Evolutionary conservation across 2,329 filamentous ascomycete species (phyloP).

Genomic region (Cercospora sp.): DNA sequence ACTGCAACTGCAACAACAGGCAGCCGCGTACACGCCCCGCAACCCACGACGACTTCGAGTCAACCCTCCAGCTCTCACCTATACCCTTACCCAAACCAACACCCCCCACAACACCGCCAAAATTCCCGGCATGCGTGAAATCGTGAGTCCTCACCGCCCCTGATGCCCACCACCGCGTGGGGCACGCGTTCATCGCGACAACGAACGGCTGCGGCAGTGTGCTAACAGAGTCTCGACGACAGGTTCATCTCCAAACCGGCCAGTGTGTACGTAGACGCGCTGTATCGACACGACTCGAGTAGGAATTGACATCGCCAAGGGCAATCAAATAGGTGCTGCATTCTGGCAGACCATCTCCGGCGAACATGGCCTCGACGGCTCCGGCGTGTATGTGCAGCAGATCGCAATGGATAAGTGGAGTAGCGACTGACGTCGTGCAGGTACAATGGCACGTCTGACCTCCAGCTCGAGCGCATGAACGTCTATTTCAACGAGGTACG

Average conservation of each 20-base stretch:
- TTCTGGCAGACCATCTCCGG: slow-evolving; percentile 75
- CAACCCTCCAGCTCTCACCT: not conserved
- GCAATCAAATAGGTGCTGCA: slow-evolving; percentile 99
- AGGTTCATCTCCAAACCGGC: slow-evolving; percentile 99
- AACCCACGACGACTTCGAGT: slow-evolving; percentile 20
- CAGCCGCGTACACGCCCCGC: slow-evolving; percentile 4
- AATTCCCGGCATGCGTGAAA: slow-evolving; percentile 64
- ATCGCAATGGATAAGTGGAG: not conserved
- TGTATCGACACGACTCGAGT: slow-evolving; percentile 26
- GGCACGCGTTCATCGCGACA: slow-evolving; percentile 46
- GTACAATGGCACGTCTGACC: slow-evolving; percentile 97
- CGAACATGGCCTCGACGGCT: slow-evolving; percentile 92
- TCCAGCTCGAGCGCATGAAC: slow-evolving; percentile 99
- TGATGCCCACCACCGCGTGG: slow-evolving; percentile 39
- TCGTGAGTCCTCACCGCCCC: slow-evolving; percentile 55
- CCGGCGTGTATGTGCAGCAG: slow-evolving; percentile 74
- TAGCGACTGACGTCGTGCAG: slow-evolving; percentile 50
- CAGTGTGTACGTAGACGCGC: slow-evolving; percentile 77
- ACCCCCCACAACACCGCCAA: slow-evolving; percentile 28
- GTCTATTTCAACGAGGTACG: slow-evolving; percentile 96
- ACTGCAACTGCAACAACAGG: slow-evolving; percentile 13
- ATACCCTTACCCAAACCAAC: slow-evolving; percentile 27
- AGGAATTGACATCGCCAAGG: slow-evolving; percentile 54
- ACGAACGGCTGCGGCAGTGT: slow-evolving; percentile 46
- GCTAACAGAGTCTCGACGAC: slow-evolving; percentile 57